Evolutionary conservation across 257 asterid genomes (phyloP), one percentile per base, ranked within the genome.

Genomic region (Solanum medicagineum): DNA sequence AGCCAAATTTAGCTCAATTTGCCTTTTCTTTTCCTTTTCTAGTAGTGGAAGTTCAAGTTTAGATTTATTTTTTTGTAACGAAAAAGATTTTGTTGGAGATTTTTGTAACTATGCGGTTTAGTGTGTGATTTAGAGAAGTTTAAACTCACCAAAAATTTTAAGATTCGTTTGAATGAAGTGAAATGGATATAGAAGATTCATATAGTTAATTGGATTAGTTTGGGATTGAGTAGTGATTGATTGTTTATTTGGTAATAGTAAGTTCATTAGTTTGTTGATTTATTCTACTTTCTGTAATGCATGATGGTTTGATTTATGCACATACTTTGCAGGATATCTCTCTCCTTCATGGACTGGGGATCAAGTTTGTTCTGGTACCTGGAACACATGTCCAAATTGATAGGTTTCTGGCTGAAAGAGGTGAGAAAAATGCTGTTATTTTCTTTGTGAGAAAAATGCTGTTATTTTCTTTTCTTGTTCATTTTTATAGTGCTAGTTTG

Each of bases 361-460:
- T 97, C 92, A 97, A 94, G 85, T 94, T 97, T 88, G 98, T 97
- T 89, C 95, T 97, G 63, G 98, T 97, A 77, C 98, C 98, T 0
- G 99, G 99, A 84, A 92, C 98, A 11, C 99, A 94, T 84, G 98
- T 93, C 49, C 98, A 93, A 88, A 95, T 97, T 68, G 98, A 97
- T 88, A 85, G 89, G 89, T 95, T 94, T 90, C 86, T 97, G 84
- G 90, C 89, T 84, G 96, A 93, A 87, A 92, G 94, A 85, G 97
- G 99, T 97, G 54, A 83, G 90, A 22, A 56, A 55, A 70, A 20
- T 63, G 59, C 13, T 51, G 32, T 53, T 74, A 29, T 32, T 83
- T 54, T 51, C 55, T 68, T 68, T 84, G 99, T 97, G 54, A 83
- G 90, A 22, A 56, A 55, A 70, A 20, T 63, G 59, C 13, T 51